Base-by-base conservation (phyloP, 73 alveolate species). In the Stentor roeselii region DNA sequence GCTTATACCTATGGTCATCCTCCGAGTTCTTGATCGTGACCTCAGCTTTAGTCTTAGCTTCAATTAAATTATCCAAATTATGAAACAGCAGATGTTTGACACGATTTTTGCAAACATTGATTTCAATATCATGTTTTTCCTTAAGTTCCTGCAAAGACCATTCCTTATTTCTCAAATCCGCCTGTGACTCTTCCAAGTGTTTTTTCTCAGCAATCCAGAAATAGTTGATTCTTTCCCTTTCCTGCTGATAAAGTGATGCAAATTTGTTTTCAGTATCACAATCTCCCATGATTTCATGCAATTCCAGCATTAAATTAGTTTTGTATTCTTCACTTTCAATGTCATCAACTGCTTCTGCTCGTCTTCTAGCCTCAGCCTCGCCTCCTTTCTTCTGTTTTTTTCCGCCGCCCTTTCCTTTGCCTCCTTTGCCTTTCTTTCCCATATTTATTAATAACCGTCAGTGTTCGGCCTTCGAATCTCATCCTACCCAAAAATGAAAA, bases 201-300 rank as follows among this genome's bases (percentile, higher is more conserved):
- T 97, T 94, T 89, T 97, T 97, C 34, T 94, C 98, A 14, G 96
- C 97, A 86, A 97, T 97, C 99, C 99, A 97, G 90, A 95, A 92
- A 87, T 97, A 97, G 92, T 97, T 97, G 82, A 97, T 98, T 78
- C 98, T 88, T 83, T 97, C 95, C 77, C 99, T 84, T 84, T 97
- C 99, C 67, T 97, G 97, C 76, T 95, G 92, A 78, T 95, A 97
- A 75, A 92, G 91, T 76, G 98, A 95, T 39, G 98, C 96, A 30
- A 93, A 91, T 82, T 94, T 95, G 75, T 97, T 96, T 85, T 97
- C 99, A 39, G 85, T 92, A 75, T 93, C 90, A 34, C 94, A 78
- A 59, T 92, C 93, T 82, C 93, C 92, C 84, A 93, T 96, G 40
- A 97, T 21, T 32, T 67, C 80, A 21, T 21, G 42, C 89, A 30